Conservation (phyloP, 371 early-diverging fungal species). For the Synchytrium microbalum region DNA sequence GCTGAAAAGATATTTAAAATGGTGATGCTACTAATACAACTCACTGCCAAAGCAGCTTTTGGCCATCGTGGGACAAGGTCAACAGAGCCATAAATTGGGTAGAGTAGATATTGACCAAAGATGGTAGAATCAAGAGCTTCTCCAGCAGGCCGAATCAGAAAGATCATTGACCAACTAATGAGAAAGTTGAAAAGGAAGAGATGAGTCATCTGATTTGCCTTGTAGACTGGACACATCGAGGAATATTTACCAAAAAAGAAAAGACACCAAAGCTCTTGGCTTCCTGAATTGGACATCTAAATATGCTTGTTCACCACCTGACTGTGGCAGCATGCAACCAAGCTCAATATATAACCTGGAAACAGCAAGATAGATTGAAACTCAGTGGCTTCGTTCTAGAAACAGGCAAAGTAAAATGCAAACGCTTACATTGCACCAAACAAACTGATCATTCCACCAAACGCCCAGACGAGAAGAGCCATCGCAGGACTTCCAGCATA, state of each 20-base stretch:
- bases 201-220: too few relatives aligned
- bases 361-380: not conserved
- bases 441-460: not conserved
- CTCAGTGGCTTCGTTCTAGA: not conserved
- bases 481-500: not conserved
- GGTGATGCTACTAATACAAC: constrained; percentile 52
- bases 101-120: constrained; percentile 57
- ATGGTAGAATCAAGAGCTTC: constrained; percentile 57
- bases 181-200: too few relatives aligned
- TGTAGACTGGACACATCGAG: too few relatives aligned
- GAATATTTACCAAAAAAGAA: constrained; percentile 69
- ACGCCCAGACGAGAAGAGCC: not conserved
- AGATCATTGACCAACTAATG: constrained; percentile 51
- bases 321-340: constrained; percentile 13
- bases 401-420: not conserved
- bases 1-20: constrained; percentile 61
- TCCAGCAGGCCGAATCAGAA: constrained; percentile 46
- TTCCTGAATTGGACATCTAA: constrained; percentile 55
- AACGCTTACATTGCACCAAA: not conserved
- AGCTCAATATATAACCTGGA: not conserved
- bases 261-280: constrained; percentile 51
- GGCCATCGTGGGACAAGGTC: not conserved
- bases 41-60: constrained; percentile 14
- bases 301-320: constrained; percentile 74
- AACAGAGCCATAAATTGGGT: constrained; percentile 35